Evolutionary conservation across 1,284 basidiomycete genomes (phyloP).

Genomic region (Calocybe gambosa): DNA sequence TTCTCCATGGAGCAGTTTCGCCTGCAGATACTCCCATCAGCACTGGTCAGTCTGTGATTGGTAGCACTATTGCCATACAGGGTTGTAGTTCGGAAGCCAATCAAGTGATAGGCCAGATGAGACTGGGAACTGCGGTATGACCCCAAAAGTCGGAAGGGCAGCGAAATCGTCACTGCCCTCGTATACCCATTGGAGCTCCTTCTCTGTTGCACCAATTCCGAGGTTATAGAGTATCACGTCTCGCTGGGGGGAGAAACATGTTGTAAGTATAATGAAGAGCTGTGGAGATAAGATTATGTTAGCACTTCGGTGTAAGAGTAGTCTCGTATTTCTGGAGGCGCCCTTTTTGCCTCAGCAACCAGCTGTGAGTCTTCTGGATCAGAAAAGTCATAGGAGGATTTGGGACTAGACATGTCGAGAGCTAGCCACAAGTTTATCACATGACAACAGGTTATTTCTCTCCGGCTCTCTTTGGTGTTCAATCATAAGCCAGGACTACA

Average conservation of each 20-base stretch:
- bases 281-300: background rate
- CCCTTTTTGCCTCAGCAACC: constrained; percentile 80
- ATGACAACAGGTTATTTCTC: too few relatives aligned
- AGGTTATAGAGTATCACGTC: constrained; percentile 97
- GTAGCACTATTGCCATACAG: too few relatives aligned
- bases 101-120: constrained; percentile 63
- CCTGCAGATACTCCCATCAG: too few relatives aligned
- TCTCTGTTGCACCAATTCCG: constrained; percentile 91
- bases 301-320: constrained; percentile 68
- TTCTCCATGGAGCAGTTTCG: constrained; percentile 97
- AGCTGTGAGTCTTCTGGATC: constrained; percentile 84
- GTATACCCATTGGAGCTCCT: constrained; percentile 89
- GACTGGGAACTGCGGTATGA: constrained; percentile 88
- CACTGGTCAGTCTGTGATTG: too few relatives aligned
- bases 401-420: constrained; percentile 30
- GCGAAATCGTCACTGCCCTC: constrained; percentile 87
- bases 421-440: too few relatives aligned
- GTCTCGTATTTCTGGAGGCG: constrained; percentile 45
- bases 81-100: constrained; percentile 94
- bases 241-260: constrained; percentile 41
- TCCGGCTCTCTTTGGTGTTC: too few relatives aligned
- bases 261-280: background rate
- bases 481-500: too few relatives aligned
- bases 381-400: constrained; percentile 46
- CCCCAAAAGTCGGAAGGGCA: constrained; percentile 90